Evolutionary conservation across 2,329 filamentous ascomycete species (phyloP).

Genomic region (Colletotrichum filicis): DNA sequence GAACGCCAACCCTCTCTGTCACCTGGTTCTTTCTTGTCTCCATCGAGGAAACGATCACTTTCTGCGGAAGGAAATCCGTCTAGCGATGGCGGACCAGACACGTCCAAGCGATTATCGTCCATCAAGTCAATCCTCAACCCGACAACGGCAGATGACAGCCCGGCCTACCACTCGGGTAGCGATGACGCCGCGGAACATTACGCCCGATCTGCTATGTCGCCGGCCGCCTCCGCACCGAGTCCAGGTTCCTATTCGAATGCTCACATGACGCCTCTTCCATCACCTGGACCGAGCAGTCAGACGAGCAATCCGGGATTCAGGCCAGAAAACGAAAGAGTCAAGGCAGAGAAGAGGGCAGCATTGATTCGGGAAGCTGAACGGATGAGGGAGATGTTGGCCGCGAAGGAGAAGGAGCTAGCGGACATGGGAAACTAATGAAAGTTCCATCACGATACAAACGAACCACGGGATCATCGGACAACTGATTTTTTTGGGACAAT

Average conservation of each 20-base stretch:
- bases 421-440: constrained; percentile 41
- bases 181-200: constrained; percentile 52
- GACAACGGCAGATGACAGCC: constrained; percentile 41
- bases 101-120: constrained; percentile 73
- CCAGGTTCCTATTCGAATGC: constrained; percentile 50
- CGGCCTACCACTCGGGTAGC: constrained; percentile 40
- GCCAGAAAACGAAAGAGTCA: constrained; percentile 61
- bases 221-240: constrained; percentile 53
- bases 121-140: constrained; percentile 83
- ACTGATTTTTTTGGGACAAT: neutral
- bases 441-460: constrained; percentile 27
- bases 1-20: constrained; percentile 69
- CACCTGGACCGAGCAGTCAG: constrained; percentile 39
- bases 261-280: constrained; percentile 40
- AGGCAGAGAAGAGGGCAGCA: constrained; percentile 71
- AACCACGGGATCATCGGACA: constrained; percentile 2
- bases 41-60: constrained; percentile 74
- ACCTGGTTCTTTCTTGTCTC: constrained; percentile 69
- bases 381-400: constrained; percentile 78
- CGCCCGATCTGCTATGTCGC: constrained; percentile 55
- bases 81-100: constrained; percentile 55
- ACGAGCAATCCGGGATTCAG: constrained; percentile 43
- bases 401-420: constrained; percentile 80
- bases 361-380: constrained; percentile 79
- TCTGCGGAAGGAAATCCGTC: constrained; percentile 61